Base-by-base conservation (phyloP, 345 rosid species). In the Viola odorata region DNA sequence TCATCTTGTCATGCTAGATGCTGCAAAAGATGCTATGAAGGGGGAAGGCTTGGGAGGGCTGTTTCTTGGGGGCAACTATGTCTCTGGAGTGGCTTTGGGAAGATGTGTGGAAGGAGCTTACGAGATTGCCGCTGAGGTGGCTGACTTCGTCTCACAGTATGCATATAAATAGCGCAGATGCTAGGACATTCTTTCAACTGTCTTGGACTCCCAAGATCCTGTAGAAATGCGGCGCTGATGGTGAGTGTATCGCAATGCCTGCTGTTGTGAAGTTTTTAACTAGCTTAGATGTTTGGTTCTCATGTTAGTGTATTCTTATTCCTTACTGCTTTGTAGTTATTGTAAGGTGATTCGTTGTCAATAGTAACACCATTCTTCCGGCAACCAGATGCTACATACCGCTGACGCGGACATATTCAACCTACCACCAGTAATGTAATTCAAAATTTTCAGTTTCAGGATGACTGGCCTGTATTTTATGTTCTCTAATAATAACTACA, bases 31-130 rank as follows among this genome's bases (percentile, higher is more conserved):
- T 55, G 84, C 85, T 32, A 74, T 89, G 44, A 71, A 37, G 36
- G 76, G 74, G 58, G 71, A 70, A 15, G 96, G 90, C 11, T 61
- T 80, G 70, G 80, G 74, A 60, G 96, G 97, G 45, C 62, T 90
- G 70, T 84, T 85, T 68, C 75, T 88, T 14, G 95, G 96, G 0
- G 97, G 95, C 13, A 88, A 88, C 71, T 84, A 86, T 51, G 96
- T 84, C 9, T 76, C 87, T 4, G 96, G 97, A 57, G 98, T 87
- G 45, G 97, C 98, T 68, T 79, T 87, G 74, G 96, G 96, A 40
- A 68, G 91, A 14, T 92, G 91, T 38, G 96, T 92, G 48, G 96
- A 87, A 71, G 87, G 85, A 23, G 96, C 97, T 64, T 86, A 86
- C 36, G 95, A 88, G 70, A 79, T 79, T 58, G 95, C 96, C 4